A percentile compares a stretch with the other conserved stretches of the same genome.
Conservation (phyloP, 2,329 filamentous ascomycete genomes). For the Aspergillus spinulosporus region DNA sequence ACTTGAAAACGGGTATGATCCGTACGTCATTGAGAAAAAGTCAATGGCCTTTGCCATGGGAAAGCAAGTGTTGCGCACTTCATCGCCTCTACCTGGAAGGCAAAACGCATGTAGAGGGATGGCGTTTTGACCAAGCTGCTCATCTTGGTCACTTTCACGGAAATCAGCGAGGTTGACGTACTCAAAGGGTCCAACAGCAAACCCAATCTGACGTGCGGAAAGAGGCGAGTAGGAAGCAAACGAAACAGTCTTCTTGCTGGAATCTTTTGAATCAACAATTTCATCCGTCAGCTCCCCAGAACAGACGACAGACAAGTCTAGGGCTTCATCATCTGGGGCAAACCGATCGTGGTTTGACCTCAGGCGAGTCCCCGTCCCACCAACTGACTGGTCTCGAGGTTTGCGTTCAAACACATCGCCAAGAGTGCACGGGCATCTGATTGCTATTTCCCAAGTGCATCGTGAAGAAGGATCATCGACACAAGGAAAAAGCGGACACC, state of each 20-base stretch:
- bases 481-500: constrained; percentile 88
- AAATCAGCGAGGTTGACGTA: constrained; percentile 87
- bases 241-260: constrained; percentile 81
- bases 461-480: constrained; percentile 80
- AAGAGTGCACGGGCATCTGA: constrained; percentile 81
- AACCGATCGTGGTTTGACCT: constrained; percentile 36
- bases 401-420: constrained; percentile 66
- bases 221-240: constrained; percentile 76
- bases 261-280: constrained; percentile 71
- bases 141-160: constrained; percentile 86
- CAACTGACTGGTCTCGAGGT: constrained; percentile 24
- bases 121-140: constrained; percentile 83
- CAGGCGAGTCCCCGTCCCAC: constrained; percentile 21
- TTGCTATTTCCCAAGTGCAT: constrained; percentile 83
- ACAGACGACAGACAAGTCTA: constrained; percentile 88
- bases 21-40: constrained; percentile 83
- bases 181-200: constrained; percentile 92
- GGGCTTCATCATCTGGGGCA: constrained; percentile 75
- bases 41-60: constrained; percentile 86
- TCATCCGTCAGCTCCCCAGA: constrained; percentile 88
- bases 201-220: constrained; percentile 85
- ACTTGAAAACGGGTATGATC: constrained; percentile 84
- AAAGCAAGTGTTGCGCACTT: constrained; percentile 83
- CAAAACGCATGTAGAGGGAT: constrained; percentile 91
- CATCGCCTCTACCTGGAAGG: constrained; percentile 75